phyloP scores from a whole-genome alignment of 2,329 filamentous ascomycete species.

The Neonectria hederae region DNA sequence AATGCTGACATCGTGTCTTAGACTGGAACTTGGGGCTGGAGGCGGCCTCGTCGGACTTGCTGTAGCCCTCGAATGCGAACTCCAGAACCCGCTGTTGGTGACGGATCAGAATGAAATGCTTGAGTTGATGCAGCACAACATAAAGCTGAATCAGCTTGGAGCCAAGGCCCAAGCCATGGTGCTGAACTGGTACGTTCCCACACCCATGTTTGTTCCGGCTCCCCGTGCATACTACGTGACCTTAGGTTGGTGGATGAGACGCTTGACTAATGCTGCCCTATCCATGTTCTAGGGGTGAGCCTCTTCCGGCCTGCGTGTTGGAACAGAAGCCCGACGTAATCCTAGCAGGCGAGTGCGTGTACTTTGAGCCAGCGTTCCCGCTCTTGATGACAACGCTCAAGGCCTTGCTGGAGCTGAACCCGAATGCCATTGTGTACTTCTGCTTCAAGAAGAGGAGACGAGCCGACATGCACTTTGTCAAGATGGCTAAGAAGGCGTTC shows the following conservation, averaged over 20 bases:
- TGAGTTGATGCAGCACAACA: slow-evolving; percentile 85
- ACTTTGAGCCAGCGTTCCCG: slow-evolving; percentile 95
- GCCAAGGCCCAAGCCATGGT: slow-evolving; percentile 71
- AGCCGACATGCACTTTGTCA: slow-evolving; percentile 80
- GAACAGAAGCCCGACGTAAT: slow-evolving; percentile 77
- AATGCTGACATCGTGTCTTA: slow-evolving; percentile 51
- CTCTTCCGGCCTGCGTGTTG: slow-evolving; percentile 62
- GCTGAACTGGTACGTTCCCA: slow-evolving; percentile 77
- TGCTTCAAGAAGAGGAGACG: slow-evolving; percentile 94
- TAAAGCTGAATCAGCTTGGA: slow-evolving; percentile 78
- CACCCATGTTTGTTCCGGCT: slow-evolving; percentile 7
- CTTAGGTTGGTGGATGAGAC: slow-evolving; percentile 12
- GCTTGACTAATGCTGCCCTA: slow-evolving; percentile 33
- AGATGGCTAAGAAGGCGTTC: slow-evolving; percentile 74
- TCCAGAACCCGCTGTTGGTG: slow-evolving; percentile 71
- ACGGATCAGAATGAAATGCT: slow-evolving; percentile 92
- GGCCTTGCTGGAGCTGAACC: slow-evolving; percentile 78
- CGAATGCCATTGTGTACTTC: slow-evolving; percentile 74
- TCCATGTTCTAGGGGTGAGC: slow-evolving; percentile 62
- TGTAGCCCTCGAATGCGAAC: slow-evolving; percentile 64
- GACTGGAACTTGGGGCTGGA: slow-evolving; percentile 91
- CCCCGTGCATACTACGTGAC: slow-evolving; percentile 36
- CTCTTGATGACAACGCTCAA: slow-evolving; percentile 81
- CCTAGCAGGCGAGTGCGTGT: slow-evolving; percentile 95
- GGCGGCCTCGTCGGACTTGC: slow-evolving; percentile 84